Base-by-base conservation (phyloP, 2,329 filamentous ascomycete genomes). In the Dothideomycetidae sp. region DNA sequence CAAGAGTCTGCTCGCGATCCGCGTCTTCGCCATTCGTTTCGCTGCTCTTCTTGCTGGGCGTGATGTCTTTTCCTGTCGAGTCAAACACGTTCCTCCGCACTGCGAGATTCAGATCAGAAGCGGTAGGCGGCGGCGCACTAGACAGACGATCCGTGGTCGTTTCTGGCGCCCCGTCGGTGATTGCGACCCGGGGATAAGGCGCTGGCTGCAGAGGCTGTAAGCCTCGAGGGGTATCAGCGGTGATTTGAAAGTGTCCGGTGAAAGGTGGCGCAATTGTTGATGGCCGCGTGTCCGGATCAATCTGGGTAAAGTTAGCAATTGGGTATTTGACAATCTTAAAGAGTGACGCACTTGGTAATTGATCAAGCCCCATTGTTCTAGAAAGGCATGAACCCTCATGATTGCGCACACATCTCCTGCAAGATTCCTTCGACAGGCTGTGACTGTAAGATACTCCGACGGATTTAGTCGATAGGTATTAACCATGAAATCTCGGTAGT, bases 401-500 rank as follows among this genome's bases (percentile, higher is more conserved):
- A 98, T 98, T 28, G 90, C 88, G 63, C 90, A 98, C 19, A 98
- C 90, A 60, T 98, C 90, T 46, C 90, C 90, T 14, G 90, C 90
- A 53, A 98, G 63, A 57, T 98, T 98, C 48, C 90, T 75, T 46
- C 90, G 73, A 57, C 90, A 98, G 35, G 90, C 90, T 9, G 90
- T 98, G 38, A 98, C 88, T 4, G 90, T 98, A 39, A 98, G 70
- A 54, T 98, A 98, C 59, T 98, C 90, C 37, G 85, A 73, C 4
- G 90, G 90, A 55, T 96, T 98, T 40, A 98, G 66, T 26, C 90
- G 79, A 61, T 98, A 98, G 10, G 90, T 96, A 64, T 98, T 98
- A 64, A 98, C 85, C 90, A 98, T 98, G 56, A 98, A 98, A 55
- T 98, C 90, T 49, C 90, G 79, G 61, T 98, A 98, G 56, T 98